Evolutionary conservation across 2,329 filamentous ascomycete species (phyloP).

Genomic region (Periconia digitata): DNA sequence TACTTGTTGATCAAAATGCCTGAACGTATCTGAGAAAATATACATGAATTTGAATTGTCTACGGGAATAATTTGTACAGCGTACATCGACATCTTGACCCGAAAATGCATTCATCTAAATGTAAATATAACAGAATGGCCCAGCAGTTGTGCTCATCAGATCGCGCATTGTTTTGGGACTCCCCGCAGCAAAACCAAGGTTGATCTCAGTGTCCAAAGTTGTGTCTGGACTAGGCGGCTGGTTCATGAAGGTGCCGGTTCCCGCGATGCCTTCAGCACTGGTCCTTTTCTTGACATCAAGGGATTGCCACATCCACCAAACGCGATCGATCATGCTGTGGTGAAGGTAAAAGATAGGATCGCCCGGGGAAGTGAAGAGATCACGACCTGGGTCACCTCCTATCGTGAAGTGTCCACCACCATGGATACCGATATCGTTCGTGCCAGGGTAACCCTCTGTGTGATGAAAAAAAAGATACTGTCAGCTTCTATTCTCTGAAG

Average conservation of each 20-base stretch:
- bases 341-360: conserved; percentile 46
- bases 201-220: conserved; percentile 48
- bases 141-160: conserved; percentile 35
- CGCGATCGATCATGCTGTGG: conserved; percentile 49
- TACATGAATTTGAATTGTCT: too few species aligned
- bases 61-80: too few species aligned
- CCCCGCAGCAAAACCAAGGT: conserved; percentile 42
- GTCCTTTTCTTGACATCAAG: conserved; percentile 35
- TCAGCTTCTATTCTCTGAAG: not conserved
- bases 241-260: conserved; percentile 51
- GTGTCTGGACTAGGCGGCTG: conserved; percentile 47
- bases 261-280: conserved; percentile 37
- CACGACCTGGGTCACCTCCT: conserved; percentile 21
- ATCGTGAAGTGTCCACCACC: conserved; percentile 24
- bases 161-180: conserved; percentile 23
- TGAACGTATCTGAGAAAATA: too few species aligned
- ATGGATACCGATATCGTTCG: conserved; percentile 31
- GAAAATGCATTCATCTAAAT: conserved; percentile 12
- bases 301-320: conserved; percentile 52
- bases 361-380: conserved; percentile 13
- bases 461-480: too few species aligned
- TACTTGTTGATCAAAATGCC: too few species aligned
- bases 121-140: conserved; percentile 40
- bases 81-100: too few species aligned
- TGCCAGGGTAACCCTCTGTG: conserved; percentile 24